Conservation (phyloP, 768 basidiomycete species). For the Leucosporidium scottii region DNA sequence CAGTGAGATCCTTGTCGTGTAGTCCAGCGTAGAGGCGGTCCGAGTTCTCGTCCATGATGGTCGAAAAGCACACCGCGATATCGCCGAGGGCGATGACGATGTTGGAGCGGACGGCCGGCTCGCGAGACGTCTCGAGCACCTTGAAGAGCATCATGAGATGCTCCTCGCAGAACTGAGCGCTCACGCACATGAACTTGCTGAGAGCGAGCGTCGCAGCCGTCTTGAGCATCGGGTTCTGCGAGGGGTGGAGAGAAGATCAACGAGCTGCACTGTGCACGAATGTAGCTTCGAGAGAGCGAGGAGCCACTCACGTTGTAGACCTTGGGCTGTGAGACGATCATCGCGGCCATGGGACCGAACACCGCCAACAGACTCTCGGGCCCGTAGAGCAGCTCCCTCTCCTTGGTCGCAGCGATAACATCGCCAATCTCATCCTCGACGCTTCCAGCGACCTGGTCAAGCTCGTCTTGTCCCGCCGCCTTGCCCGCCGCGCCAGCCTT, state of each 20-base stretch:
- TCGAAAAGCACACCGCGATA: constrained; percentile 96
- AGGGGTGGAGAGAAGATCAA: neutral
- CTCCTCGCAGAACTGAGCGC: constrained; percentile 86
- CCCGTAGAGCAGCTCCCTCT: constrained; percentile 80
- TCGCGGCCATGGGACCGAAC: constrained; percentile 83
- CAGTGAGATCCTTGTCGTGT: constrained; percentile 72
- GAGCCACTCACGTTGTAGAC: constrained; percentile 66
- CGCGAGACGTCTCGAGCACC: constrained; percentile 82
- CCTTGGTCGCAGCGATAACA: constrained; percentile 70
- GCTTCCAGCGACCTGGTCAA: constrained; percentile 94
- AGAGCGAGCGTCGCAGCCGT: constrained; percentile 81
- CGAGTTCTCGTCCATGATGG: constrained; percentile 92
- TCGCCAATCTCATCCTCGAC: constrained; percentile 98
- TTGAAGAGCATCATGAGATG: constrained; percentile 83
- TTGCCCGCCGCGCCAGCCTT: constrained; percentile 52
- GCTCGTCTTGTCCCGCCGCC: constrained; percentile 65
- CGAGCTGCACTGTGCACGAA: neutral
- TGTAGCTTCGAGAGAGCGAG: neutral
- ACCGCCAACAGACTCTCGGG: constrained; percentile 68
- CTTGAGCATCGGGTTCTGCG: constrained; percentile 74
- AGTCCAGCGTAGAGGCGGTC: constrained; percentile 91
- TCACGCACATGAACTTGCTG: constrained; percentile 94
- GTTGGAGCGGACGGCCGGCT: constrained; percentile 85
- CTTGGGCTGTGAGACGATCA: constrained; percentile 82
- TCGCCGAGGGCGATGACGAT: constrained; percentile 97